Percentiles rank a stretch among this genome's conserved stretches.
Evolutionary conservation across 768 basidiomycete genomes (phyloP).

Genomic region (Rossbeevera mucosa): DNA sequence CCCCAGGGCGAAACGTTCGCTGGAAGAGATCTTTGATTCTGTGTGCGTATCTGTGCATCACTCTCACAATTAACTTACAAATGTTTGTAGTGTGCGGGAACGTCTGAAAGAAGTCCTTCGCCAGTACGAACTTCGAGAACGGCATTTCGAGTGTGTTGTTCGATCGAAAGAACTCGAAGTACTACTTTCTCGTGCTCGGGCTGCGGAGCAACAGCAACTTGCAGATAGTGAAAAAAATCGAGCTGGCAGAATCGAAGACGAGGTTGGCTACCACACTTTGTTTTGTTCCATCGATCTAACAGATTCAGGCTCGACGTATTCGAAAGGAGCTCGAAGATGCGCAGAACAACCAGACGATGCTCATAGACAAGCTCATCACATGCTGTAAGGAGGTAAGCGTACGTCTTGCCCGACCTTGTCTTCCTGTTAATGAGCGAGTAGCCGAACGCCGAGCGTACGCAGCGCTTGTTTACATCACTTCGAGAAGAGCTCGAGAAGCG

Average conservation of each 20-base stretch:
- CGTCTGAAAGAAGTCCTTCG: slow-evolving; percentile 82
- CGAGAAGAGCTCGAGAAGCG: slow-evolving; percentile 82
- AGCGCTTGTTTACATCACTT: slow-evolving; percentile 73
- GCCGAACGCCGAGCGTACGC: slow-evolving; percentile 81
- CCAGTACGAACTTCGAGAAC: slow-evolving; percentile 86
- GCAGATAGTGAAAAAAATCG: slow-evolving; percentile 69
- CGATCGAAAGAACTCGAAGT: slow-evolving; percentile 91
- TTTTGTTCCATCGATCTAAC: slow-evolving; percentile 6
- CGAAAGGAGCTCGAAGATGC: slow-evolving; percentile 77
- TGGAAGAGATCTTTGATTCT: slow-evolving; percentile 82
- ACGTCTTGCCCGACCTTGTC: neutral
- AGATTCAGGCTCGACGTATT: slow-evolving; percentile 55
- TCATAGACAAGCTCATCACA: slow-evolving; percentile 78
- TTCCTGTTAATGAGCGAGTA: slow-evolving; percentile 29
- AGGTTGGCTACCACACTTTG: slow-evolving; percentile 45
- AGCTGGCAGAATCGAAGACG: slow-evolving; percentile 66
- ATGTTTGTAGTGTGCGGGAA: slow-evolving; percentile 61
- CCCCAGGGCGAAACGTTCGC: slow-evolving; percentile 60
- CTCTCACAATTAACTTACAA: neutral
- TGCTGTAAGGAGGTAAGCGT: slow-evolving; percentile 86
- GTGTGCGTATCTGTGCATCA: slow-evolving; percentile 51
- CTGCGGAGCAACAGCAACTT: slow-evolving; percentile 82
- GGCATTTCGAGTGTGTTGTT: slow-evolving; percentile 88
- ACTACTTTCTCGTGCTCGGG: slow-evolving; percentile 77
- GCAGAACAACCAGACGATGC: slow-evolving; percentile 69